phyloP scores from a whole-genome alignment of 345 rosid genomes.

The Brassica nigra region DNA sequence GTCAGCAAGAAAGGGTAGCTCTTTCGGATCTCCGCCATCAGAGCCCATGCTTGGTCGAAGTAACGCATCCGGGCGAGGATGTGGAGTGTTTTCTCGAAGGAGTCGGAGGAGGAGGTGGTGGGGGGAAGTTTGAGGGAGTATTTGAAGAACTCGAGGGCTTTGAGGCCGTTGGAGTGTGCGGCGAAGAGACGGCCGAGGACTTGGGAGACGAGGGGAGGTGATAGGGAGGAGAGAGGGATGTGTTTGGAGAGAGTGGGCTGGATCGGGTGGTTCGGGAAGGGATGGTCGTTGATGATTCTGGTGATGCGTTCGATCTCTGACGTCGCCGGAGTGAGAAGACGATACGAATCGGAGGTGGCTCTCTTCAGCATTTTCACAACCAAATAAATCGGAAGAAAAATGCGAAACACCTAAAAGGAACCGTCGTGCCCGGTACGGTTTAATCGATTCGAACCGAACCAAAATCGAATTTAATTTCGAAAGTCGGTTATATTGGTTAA shows the following conservation, averaged over 20 bases:
- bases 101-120: conserved; percentile 41
- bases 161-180: conserved; percentile 83
- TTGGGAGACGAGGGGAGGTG: conserved; percentile 52
- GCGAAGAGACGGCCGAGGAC: conserved; percentile 88
- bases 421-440: background rate
- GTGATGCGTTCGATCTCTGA: conserved; percentile 53
- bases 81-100: conserved; percentile 87
- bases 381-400: background rate
- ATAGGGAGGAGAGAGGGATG: conserved; percentile 43
- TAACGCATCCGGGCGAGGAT: conserved; percentile 81
- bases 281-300: conserved; percentile 71
- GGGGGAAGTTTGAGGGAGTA: conserved; percentile 42
- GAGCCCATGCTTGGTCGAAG: conserved; percentile 81
- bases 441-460: conserved; percentile 4
- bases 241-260: conserved; percentile 50
- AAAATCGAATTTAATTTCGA: background rate
- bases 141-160: conserved; percentile 81
- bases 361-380: conserved; percentile 25
- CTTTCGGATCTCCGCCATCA: conserved; percentile 55
- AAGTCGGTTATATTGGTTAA: conserved; percentile 7
- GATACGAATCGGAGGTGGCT: conserved; percentile 18
- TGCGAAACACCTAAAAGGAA: background rate
- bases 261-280: conserved; percentile 66
- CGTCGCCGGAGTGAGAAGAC: conserved; percentile 27
- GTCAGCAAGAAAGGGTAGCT: conserved; percentile 57